Evolutionary conservation across 768 basidiomycete species (phyloP), one percentile per base, ranked within the genome.

Genomic region (Russula virescens): DNA sequence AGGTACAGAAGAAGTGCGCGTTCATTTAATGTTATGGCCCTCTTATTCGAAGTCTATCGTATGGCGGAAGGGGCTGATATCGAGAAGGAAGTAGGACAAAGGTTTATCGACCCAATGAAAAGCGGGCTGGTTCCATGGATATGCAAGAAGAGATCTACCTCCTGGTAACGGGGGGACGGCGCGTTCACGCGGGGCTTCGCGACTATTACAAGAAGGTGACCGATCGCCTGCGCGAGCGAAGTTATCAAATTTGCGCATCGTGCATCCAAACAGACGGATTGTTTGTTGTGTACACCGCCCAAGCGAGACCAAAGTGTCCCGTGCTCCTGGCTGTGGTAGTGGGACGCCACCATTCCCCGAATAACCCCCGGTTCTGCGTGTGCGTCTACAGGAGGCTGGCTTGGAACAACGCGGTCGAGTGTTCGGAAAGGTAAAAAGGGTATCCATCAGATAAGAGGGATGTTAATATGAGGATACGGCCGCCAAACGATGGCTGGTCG

Each of bases 21-120:
- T 42, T 54, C 28, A 51, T 34, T 42, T 58, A 23, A 28, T 54
- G 38, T 9, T 18, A 54, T n/a, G 35, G 13, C 16, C 28, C 48
- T 42, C 48, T 52, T 45, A 40, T 62, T 57, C 43, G 23, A 58
- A 47, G 57, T 54, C n/a, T 47, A 53, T 54, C 45, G 62, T 23
- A 38, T 42, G 43, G 55, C 34, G 35, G 55, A 52, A 43, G 18
- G 31, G 43, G 49, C 34, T 26, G 55, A 40, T 58, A 58, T 63
- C 51, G 38, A 40, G 62, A 53, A 63, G 26, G 46, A 42, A 34
- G 31, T 31, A 31, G 47, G 9, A 40, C 35, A 45, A 54, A 61
- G 21, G 60, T 61, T 61, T 61, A 61, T 61, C 60, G 51, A 61
- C 23, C 60, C 60, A 61, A 61, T 61, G 60, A 58, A 63, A 58